Evolutionary conservation across 2,329 filamentous ascomycete genomes (phyloP).

Genomic region (Emmonsiellopsis sp.): DNA sequence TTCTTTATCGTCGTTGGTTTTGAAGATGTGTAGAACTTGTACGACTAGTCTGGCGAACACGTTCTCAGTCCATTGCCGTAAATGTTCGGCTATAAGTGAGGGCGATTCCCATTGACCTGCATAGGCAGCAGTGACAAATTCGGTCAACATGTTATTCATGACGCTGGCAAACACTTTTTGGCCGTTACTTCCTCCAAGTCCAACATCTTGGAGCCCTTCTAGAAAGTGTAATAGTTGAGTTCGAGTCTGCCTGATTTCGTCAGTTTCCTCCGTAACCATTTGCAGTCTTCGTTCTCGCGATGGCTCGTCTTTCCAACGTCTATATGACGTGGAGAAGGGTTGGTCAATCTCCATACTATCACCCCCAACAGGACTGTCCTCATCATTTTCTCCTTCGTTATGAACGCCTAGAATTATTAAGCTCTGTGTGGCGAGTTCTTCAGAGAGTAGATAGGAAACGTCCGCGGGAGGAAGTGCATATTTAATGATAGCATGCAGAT

Average conservation of each 20-base stretch:
- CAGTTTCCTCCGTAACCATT: constrained; percentile 25
- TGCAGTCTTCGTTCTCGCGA: constrained; percentile 18
- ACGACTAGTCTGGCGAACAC: constrained; percentile 45
- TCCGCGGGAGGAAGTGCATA: constrained; percentile 36
- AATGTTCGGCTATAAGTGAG: constrained; percentile 38
- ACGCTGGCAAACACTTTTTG: constrained; percentile 51
- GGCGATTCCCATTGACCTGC: constrained; percentile 48
- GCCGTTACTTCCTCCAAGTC: constrained; percentile 45
- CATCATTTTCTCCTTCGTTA: constrained; percentile 13
- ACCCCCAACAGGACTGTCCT: constrained; percentile 6
- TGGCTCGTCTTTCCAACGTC: constrained; percentile 27
- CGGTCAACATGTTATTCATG: constrained; percentile 49
- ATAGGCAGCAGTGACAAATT: constrained; percentile 49
- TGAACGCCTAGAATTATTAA: constrained; percentile 35
- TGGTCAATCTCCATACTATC: constrained; percentile 32
- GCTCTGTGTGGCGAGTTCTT: constrained; percentile 36
- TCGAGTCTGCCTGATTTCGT: constrained; percentile 21
- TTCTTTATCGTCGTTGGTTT: constrained; percentile 15
- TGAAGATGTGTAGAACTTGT: constrained; percentile 38
- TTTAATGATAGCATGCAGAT: constrained; percentile 39
- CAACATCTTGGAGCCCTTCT: constrained; percentile 41
- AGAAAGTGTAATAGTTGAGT: constrained; percentile 33
- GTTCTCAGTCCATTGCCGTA: constrained; percentile 49
- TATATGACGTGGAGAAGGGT: constrained; percentile 28
- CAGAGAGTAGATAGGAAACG: constrained; percentile 36